Conservation (phyloP, 768 basidiomycete genomes). For the Glaciozyma martinii region DNA sequence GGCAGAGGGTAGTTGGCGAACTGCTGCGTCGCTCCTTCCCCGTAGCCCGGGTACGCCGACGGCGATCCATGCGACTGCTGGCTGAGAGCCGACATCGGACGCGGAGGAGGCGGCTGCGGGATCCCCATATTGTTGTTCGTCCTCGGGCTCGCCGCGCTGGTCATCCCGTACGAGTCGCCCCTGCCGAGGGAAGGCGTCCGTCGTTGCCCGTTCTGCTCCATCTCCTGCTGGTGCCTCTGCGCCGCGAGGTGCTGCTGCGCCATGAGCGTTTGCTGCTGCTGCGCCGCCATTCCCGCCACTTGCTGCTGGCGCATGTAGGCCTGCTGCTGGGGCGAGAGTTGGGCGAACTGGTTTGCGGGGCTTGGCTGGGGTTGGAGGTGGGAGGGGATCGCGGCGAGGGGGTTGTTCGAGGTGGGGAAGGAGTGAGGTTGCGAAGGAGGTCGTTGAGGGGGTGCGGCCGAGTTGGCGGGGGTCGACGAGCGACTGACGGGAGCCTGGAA, state of each 20-base stretch:
- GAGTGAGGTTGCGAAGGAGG: neutral
- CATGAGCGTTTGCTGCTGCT: conserved; percentile 9
- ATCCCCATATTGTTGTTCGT: neutral
- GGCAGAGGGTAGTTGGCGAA: neutral
- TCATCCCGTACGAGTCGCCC: neutral
- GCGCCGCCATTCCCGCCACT: conserved; percentile 6
- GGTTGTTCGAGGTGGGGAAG: conserved; percentile 3
- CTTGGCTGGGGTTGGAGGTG: conserved; percentile 12
- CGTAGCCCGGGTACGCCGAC: neutral
- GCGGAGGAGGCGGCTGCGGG: neutral
- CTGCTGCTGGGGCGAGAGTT: conserved; percentile 24
- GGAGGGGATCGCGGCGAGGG: conserved; percentile 18
- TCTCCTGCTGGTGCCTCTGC: conserved; percentile 1
- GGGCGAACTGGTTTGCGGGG: conserved; percentile 3
- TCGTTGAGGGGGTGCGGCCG: neutral
- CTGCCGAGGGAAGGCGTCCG: too few relatives aligned
- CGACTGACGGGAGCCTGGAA: neutral
- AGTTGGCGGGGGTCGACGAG: neutral
- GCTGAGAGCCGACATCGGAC: conserved; percentile 1
- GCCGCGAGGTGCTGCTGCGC: neutral
- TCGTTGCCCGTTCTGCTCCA: too few relatives aligned
- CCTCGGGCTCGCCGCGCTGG: neutral
- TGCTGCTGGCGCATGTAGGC: conserved; percentile 20
- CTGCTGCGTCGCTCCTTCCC: neutral
- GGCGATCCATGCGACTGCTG: neutral